A percentile compares a stretch with the other conserved stretches of the same genome.
These are phyloP conservation scores for Aspergillus spinulosporus DNA, from an alignment of 2,329 filamentous ascomycete species.

Conservation along the genomic window DNA sequence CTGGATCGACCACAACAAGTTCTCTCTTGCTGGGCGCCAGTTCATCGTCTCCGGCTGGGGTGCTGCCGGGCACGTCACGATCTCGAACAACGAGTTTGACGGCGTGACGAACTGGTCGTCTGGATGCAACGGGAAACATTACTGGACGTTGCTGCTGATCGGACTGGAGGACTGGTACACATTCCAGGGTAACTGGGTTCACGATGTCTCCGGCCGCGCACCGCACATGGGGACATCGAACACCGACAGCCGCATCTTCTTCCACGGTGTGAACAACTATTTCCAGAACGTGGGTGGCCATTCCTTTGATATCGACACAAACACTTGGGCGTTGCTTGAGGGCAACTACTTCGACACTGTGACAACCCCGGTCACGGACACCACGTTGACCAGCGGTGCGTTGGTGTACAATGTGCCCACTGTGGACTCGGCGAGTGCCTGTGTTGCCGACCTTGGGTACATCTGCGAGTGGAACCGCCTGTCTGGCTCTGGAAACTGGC, in stretches of 20 bases:
- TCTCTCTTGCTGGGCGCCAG: constrained; percentile 60
- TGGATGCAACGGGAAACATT: constrained; percentile 60
- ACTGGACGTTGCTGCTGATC: constrained; percentile 61
- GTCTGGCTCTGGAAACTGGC: constrained; percentile 12
- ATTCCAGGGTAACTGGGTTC: constrained; percentile 61
- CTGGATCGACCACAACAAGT: constrained; percentile 54
- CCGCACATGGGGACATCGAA: constrained; percentile 7
- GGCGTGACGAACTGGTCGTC: constrained; percentile 56
- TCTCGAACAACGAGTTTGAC: constrained; percentile 63
- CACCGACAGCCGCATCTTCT: constrained; percentile 9
- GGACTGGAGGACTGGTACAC: constrained; percentile 59
- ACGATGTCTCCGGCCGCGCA: constrained; percentile 31
- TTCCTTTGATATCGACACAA: constrained; percentile 55
- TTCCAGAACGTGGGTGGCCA: constrained; percentile 58
- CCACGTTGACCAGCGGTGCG: constrained; percentile 14
- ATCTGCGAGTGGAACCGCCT: constrained; percentile 19
- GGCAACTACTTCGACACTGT: constrained; percentile 61
- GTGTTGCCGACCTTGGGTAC: constrained; percentile 10
- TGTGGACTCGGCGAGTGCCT: constrained; percentile 11
- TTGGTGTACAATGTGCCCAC: constrained; percentile 17
- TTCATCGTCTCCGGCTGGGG: constrained; percentile 59
- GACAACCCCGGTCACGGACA: constrained; percentile 29
- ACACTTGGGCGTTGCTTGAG: constrained; percentile 54
- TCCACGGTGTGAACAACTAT: constrained; percentile 55
- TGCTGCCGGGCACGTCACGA: constrained; percentile 57